Conservation (phyloP, 495 filamentous ascomycete genomes). For the Astrothelium macrocarpum region DNA sequence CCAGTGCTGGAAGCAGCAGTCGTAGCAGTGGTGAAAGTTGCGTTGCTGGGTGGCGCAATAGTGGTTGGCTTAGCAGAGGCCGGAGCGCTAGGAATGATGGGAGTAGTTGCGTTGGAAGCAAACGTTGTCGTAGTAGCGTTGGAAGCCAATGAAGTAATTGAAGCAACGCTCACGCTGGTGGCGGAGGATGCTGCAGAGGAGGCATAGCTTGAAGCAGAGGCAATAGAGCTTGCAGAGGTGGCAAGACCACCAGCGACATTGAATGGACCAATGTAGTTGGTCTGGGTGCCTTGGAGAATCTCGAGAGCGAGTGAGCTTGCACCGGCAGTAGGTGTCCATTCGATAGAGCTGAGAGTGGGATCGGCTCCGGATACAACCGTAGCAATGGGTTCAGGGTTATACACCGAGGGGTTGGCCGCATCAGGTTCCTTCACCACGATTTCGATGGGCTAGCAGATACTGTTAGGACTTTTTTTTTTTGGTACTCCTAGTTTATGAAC, state of each 20-base stretch:
- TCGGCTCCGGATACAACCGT: conserved; percentile 13
- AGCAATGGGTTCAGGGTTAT: not conserved
- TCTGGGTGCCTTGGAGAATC: conserved; percentile 26
- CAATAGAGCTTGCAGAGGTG: not conserved
- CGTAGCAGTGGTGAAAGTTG: conserved; percentile 5
- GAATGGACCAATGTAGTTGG: conserved; percentile 32
- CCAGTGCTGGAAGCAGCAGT: conserved; percentile 5
- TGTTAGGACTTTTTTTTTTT: conserved; percentile 6
- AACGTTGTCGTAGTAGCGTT: conserved; percentile 10
- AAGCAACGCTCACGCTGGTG: not conserved
- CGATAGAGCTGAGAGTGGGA: conserved; percentile 24
- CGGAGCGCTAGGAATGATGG: conserved; percentile 11
- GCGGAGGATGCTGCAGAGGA: conserved; percentile 5
- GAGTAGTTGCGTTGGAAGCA: conserved; percentile 11
- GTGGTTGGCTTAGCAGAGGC: conserved; percentile 10
- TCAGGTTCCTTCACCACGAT: conserved; percentile 28
- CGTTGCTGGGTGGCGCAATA: conserved; percentile 5
- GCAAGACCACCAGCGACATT: conserved; percentile 21
- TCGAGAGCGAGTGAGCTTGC: conserved; percentile 28
- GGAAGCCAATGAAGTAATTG: conserved; percentile 6
- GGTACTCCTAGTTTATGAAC: too few species aligned
- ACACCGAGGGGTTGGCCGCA: conserved; percentile 14
- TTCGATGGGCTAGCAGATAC: conserved; percentile 19
- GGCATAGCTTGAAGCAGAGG: conserved; percentile 9
- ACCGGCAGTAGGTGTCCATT: conserved; percentile 18